Conservation (phyloP, 2,329 filamentous ascomycete genomes). For the Cladosporium colombiae region DNA sequence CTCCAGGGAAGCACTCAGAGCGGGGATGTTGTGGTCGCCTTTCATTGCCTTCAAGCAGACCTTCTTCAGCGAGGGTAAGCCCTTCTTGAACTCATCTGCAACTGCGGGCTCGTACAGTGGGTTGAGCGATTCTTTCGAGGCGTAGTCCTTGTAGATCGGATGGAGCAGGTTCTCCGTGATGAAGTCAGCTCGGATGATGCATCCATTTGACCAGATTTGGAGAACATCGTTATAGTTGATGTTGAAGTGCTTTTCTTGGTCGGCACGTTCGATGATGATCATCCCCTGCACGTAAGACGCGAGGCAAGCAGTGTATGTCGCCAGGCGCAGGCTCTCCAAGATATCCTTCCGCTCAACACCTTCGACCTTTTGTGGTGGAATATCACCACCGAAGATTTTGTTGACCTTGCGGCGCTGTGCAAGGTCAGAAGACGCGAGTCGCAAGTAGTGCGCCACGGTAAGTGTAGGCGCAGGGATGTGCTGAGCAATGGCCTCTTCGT, state of each 20-base stretch:
- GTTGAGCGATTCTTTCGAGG: conserved; percentile 45
- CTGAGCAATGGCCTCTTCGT: conserved; percentile 60
- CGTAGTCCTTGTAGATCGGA: conserved; percentile 42
- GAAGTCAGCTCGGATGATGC: conserved; percentile 69
- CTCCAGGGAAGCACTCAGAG: conserved; percentile 63
- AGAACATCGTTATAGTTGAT: conserved; percentile 55
- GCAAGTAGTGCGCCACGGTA: conserved; percentile 62
- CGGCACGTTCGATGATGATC: conserved; percentile 62
- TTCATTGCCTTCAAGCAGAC: conserved; percentile 57
- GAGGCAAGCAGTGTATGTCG: conserved; percentile 64
- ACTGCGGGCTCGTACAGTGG: conserved; percentile 51
- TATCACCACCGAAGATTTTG: conserved; percentile 48
- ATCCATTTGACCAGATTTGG: conserved; percentile 68
- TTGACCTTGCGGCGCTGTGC: conserved; percentile 55
- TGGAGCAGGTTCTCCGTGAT: conserved; percentile 60
- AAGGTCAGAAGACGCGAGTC: conserved; percentile 64
- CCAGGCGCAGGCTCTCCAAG: conserved; percentile 59
- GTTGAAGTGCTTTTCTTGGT: conserved; percentile 61
- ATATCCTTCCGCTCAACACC: conserved; percentile 44
- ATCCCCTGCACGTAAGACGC: conserved; percentile 66
- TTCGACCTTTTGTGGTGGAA: conserved; percentile 40
- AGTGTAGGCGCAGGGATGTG: conserved; percentile 67
- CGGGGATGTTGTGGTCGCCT: conserved; percentile 61
- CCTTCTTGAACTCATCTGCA: conserved; percentile 55
- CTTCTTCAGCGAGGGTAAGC: conserved; percentile 55